Base-by-base conservation (phyloP, 805 yeast species). In the Yamadazyma paraphyllophila region DNA sequence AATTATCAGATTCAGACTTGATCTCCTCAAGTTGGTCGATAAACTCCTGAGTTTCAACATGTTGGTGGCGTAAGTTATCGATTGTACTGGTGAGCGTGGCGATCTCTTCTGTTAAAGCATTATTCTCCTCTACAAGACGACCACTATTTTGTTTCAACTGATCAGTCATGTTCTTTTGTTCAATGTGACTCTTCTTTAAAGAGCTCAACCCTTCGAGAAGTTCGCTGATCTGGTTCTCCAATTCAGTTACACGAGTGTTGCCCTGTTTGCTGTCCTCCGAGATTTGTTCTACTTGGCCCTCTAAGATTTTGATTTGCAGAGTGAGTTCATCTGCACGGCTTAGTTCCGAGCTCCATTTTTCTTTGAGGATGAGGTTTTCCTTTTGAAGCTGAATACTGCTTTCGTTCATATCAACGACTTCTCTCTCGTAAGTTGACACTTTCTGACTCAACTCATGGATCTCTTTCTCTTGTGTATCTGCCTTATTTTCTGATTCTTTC, bases 11-110 rank as follows among this genome's bases (percentile, higher is more conserved):
- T 24, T 36, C 46, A 17, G 11, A 14, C 15, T 26, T 29, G 10
- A 43, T 29, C 13, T 30, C 46, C 14, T 43, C 41, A 10, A 43
- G 27, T 14, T 43, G 46, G 3, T 8, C 27, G 10, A 36, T n/a
- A 12, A 42, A 29, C 14, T 39, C 35, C n/a, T 32, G 17, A 7
- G 43, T 20, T 20, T 20, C 24, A 20, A 20, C 24, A 20, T 20
- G 24, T 20, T 20, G 24, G 6, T 20, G 24, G 24, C 24, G 24
- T 20, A 20, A 20, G 24, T 20, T 20, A 20, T 20, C 24, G 24
- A 20, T 20, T 20, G 24, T 13, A 14, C 7, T 30, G 11, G 12
- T 24, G 7, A 36, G 16, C 7, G 15, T 25, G 5, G 5, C 29
- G 9, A 26, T 7, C 7, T 32, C 31, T n/a, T 33, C 9, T 25